Base-by-base conservation (phyloP, 208 protist species). In the Trypanosoma cruzi region DNA sequence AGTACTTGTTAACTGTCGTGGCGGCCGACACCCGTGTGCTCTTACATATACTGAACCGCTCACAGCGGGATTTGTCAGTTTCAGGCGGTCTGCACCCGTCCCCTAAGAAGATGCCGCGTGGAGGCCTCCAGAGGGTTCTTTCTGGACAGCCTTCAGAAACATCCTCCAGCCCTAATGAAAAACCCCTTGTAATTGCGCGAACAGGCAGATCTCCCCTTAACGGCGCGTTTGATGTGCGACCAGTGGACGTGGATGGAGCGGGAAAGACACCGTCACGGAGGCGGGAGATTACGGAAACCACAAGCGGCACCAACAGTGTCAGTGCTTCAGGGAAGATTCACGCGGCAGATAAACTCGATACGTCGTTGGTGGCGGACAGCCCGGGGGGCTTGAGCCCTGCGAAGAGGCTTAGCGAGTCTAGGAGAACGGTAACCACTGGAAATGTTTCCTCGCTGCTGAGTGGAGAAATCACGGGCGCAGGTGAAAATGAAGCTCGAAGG, bases 1-100 rank as follows among this genome's bases (percentile, higher is more conserved):
- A 46, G 16, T 50, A 61, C 36, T n/a, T 69, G 10, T 26, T 18
- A 28, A 28, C 36, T 18, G 28, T 22, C 40, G 64, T 61, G n/a
- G 54, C 16, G 8, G 34, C 50, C 0, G 64, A 69, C 34, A 50
- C 37, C 26, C n/a, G 18, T 2, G 2, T 69, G 4, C 10, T 60
- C 14, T 5, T 44, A 22, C 31, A 13, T 49, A 10, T 69, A 5
- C 13, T 69, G 4, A 31, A 31, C 8, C 53, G 37, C 5, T 16
- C 60, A 5, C 64, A 69, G 36, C 50, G 53, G 42, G 14, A 18
- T 14, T 16, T 40, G 14, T 5, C 8, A 44, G 13, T 13, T 5
- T 40, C 10, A 44, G 44, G 16, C 44, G 16, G 16, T 20, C 16
- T 10, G 10, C 36, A 40, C 36, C 36, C 4, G 36, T 10, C 10